Percentiles rank a stretch among this genome's conserved stretches.
Conservation (phyloP, 805 yeast species). For the Zygoascus ofunaensis region DNA sequence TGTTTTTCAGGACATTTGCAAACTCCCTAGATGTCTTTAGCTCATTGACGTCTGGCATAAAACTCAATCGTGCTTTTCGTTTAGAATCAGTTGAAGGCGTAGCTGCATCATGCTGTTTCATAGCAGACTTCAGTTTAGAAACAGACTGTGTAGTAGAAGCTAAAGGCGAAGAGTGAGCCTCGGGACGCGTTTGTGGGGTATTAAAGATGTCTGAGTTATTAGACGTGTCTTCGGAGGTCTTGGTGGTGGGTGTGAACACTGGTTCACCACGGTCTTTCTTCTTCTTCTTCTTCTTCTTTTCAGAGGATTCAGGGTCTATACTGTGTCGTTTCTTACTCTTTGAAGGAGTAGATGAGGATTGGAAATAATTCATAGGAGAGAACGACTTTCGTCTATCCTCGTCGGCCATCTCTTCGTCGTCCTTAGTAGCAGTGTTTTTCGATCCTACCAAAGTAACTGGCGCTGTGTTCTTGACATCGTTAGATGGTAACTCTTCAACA, state of each 20-base stretch:
- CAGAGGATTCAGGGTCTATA: conserved; percentile 1
- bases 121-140: neutral
- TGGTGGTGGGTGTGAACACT: too few relatives aligned
- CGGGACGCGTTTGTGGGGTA: neutral
- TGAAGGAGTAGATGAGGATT: conserved; percentile 3
- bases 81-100: neutral
- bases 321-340: conserved; percentile 1
- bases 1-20: conserved; percentile 5
- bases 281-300: neutral
- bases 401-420: conserved; percentile 1
- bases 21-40: conserved; percentile 15
- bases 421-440: conserved; percentile 3
- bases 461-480: conserved; percentile 1
- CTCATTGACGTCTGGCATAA: conserved; percentile 18
- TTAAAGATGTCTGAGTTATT: neutral
- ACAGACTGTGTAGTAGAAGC: neutral
- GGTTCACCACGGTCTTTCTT: conserved; percentile 3
- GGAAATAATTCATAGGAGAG: conserved; percentile 9
- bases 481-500: conserved; percentile 1
- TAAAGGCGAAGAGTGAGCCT: neutral
- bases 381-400: conserved; percentile 8
- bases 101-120: neutral
- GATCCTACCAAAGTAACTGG: conserved; percentile 11
- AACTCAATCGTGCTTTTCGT: conserved; percentile 12
- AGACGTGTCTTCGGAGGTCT: neutral